Base-by-base conservation (phyloP, 805 yeast species). In the Zygoascus flipseniorum region DNA sequence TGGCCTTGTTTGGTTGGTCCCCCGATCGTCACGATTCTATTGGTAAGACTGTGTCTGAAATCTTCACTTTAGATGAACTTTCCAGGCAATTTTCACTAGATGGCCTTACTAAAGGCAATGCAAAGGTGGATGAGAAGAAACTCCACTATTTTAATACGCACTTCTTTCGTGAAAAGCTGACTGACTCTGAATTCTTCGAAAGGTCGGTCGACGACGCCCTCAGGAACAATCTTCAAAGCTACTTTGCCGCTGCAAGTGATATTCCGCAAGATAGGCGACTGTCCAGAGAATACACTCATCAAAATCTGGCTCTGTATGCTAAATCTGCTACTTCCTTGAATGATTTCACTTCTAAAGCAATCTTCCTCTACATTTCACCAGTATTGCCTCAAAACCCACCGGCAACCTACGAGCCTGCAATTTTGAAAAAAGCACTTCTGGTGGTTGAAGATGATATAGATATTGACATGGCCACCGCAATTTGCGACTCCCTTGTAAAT, bases 1-100 rank as follows among this genome's bases (percentile, higher is more conserved):
- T 84, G 44, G 96, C 92, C 0, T 72, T 93, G 54, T 86, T 89
- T 67, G 99, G 99, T 0, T 93, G 99, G 99, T 78, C 96, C 5
- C 95, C 97, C 3, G 64, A 64, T 1, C 67, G 74, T 9, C 37
- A 46, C 14, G 80, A 83, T 1, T 71, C 76, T 26, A 64, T 68
- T 41, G 62, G 58, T 18, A 54, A 54, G 8, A 54, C 62, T n/a
- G 43, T 48, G 14, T 58, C 63, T 18, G 72, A 70, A 19, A 61
- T 65, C n/a, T 52, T 68, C 55, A 45, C 55, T 11, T 52, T 66
- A 50, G 42, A 72, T 1, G 80, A 85, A 35, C 68, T 90, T 52
- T 78, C 74, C 11, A 56, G 72, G 28, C 55, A 66, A 23, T 93
- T 93, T 65, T 73, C 81, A 14, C 65, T 89, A 41, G 82, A 82